These are phyloP conservation scores for Calonectria pauciramosa DNA, from an alignment of 2,329 filamentous ascomycete species.

Conservation along the genomic window DNA sequence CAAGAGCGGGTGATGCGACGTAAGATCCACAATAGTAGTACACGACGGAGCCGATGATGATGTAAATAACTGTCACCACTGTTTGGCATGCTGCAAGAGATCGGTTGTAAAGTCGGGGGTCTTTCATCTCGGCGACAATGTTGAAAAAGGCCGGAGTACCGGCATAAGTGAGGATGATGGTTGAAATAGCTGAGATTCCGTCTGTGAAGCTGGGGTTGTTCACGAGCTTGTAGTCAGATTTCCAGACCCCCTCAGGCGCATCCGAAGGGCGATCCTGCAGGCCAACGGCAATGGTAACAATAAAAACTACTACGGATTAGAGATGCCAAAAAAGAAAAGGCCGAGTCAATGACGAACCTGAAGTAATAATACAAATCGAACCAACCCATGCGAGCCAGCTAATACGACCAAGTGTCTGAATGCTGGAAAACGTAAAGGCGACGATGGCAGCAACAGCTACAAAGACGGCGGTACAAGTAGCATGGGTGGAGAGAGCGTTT, in stretches of 20 bases:
- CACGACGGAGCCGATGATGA: conserved; percentile 51
- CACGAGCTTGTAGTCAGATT: conserved; percentile 47
- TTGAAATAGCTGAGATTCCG: conserved; percentile 46
- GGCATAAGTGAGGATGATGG: conserved; percentile 52
- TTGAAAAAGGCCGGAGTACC: conserved; percentile 51
- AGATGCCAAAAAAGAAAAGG: neutral
- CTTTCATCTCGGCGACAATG: conserved; percentile 49
- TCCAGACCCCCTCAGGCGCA: conserved; percentile 42
- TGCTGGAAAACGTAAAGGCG: conserved; percentile 45
- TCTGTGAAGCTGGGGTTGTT: conserved; percentile 46
- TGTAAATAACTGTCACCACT: conserved; percentile 48
- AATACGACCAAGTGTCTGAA: conserved; percentile 45
- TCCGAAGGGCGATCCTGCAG: conserved; percentile 46
- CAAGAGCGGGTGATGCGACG: conserved; percentile 60
- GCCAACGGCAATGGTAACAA: conserved; percentile 45
- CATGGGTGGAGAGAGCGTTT: conserved; percentile 54
- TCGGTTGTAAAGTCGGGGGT: conserved; percentile 43
- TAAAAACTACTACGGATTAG: conserved; percentile 28
- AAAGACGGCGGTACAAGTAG: conserved; percentile 52
- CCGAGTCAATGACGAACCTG: conserved; percentile 28
- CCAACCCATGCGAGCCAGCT: conserved; percentile 48
- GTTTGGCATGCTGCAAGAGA: conserved; percentile 42
- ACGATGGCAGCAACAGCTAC: conserved; percentile 48
- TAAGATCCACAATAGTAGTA: conserved; percentile 61
- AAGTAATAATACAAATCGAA: conserved; percentile 33